These are phyloP conservation scores for Suhomyces coccinellae DNA, from an alignment of 1,139 yeast species.

Conservation along the genomic window DNA sequence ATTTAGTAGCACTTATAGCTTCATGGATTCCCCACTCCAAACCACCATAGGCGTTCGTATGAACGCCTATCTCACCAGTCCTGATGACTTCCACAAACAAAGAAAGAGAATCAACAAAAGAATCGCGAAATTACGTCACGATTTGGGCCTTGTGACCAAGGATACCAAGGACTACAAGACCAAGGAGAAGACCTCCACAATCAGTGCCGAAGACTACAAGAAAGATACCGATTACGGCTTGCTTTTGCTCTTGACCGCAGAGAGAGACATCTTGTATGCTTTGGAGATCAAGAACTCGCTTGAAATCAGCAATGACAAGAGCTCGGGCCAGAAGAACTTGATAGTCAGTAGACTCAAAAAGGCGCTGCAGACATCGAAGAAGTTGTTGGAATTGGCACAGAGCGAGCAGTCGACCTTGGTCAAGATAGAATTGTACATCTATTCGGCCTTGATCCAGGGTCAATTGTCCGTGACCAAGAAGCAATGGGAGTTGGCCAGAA, in stretches of 20 bases:
- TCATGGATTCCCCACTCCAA: conserved; percentile 38
- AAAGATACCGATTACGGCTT: conserved; percentile 48
- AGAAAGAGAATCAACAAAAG: conserved; percentile 48
- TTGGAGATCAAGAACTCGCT: conserved; percentile 59
- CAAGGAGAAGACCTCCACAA: conserved; percentile 44
- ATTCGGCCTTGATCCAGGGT: conserved; percentile 62
- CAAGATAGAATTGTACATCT: conserved; percentile 59
- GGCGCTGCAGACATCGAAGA: conserved; percentile 49
- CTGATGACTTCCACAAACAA: conserved; percentile 53
- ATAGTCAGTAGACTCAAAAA: conserved; percentile 68
- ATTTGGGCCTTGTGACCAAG: conserved; percentile 54
- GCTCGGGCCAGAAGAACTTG: conserved; percentile 49
- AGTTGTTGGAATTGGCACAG: conserved; percentile 43
- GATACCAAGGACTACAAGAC: conserved; percentile 56
- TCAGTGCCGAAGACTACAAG: conserved; percentile 48
- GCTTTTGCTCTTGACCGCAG: conserved; percentile 57
- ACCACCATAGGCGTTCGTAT: conserved; percentile 50
- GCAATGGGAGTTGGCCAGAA: conserved; percentile 56
- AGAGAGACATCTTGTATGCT: conserved; percentile 69
- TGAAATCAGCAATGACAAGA: conserved; percentile 50
- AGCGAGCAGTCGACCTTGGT: conserved; percentile 32
- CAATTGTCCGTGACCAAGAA: conserved; percentile 55
- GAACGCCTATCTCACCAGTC: conserved; percentile 49
- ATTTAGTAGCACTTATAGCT: conserved; percentile 1
- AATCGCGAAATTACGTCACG: conserved; percentile 57